These are phyloP conservation scores for Blastobotrys muscicola DNA, from an alignment of 805 yeast species.

Conservation along the genomic window DNA sequence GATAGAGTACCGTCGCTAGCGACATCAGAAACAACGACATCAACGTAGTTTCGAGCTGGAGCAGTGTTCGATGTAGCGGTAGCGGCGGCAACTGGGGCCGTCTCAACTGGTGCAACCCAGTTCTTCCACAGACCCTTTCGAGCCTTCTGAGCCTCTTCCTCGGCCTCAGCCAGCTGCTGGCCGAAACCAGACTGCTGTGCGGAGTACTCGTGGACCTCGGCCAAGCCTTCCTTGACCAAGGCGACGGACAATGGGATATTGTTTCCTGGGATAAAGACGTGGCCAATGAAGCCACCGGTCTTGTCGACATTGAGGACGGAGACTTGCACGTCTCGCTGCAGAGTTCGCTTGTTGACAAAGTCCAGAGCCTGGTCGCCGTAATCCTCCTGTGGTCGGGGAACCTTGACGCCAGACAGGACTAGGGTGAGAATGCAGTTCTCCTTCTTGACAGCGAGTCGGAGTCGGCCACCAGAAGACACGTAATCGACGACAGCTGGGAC, in stretches of 20 bases:
- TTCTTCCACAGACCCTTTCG: constrained; percentile 61
- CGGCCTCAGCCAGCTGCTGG: constrained; percentile 48
- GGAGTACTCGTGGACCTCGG: constrained; percentile 55
- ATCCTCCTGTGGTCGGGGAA: constrained; percentile 30
- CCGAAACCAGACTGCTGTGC: constrained; percentile 48
- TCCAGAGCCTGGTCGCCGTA: constrained; percentile 42
- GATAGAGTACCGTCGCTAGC: constrained; percentile 22
- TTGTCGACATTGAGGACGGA: constrained; percentile 64
- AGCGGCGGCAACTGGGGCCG: constrained; percentile 12
- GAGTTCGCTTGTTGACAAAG: constrained; percentile 42
- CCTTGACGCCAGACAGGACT: constrained; percentile 65
- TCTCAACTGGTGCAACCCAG: constrained; percentile 38
- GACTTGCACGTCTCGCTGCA: constrained; percentile 67
- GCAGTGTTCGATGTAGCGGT: constrained; percentile 14
- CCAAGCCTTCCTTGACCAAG: constrained; percentile 55
- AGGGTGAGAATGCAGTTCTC: constrained; percentile 63
- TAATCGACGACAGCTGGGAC: constrained; percentile 65
- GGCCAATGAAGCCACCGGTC: constrained; percentile 74
- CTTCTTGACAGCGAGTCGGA: constrained; percentile 55
- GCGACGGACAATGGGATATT: constrained; percentile 47
- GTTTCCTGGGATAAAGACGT: constrained; percentile 44
- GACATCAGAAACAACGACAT: constrained; percentile 26
- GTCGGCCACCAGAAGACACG: constrained; percentile 58
- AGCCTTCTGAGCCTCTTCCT: constrained; percentile 46
- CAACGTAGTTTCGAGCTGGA: constrained; percentile 25